A percentile compares a stretch with the other conserved stretches of the same genome.
Conservation (phyloP, 2,329 filamentous ascomycete species). For the Pseudogymnoascus destructans region DNA sequence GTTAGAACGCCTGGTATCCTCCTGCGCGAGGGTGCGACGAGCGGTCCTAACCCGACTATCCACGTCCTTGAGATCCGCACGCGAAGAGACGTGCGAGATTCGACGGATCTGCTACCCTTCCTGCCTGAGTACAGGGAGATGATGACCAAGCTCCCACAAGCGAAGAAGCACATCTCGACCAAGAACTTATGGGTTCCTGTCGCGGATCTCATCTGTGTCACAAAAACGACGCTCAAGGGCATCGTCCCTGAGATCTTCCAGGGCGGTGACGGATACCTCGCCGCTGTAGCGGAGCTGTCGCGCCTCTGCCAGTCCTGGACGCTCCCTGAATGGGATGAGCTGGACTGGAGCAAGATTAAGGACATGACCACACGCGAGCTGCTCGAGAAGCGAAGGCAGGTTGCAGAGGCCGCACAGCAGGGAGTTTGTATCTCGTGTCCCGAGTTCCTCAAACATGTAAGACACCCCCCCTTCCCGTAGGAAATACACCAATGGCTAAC, state of each 20-base stretch:
- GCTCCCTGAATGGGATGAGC: slow-evolving; percentile 65
- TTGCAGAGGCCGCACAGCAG: slow-evolving; percentile 48
- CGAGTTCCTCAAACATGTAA: slow-evolving; percentile 75
- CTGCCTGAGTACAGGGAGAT: slow-evolving; percentile 55
- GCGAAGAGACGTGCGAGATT: slow-evolving; percentile 54
- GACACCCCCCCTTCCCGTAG: slow-evolving; percentile 22
- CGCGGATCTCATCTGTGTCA: slow-evolving; percentile 72
- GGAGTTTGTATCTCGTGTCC: slow-evolving; percentile 58
- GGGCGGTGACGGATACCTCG: slow-evolving; percentile 34
- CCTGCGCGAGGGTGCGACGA: slow-evolving; percentile 58
- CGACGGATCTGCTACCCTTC: slow-evolving; percentile 80
- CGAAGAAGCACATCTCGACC: slow-evolving; percentile 52
- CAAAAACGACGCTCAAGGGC: slow-evolving; percentile 49
- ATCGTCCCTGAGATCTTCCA: slow-evolving; percentile 46
- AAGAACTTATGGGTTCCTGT: slow-evolving; percentile 60
- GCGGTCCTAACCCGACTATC: slow-evolving; percentile 51
- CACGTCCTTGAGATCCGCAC: slow-evolving; percentile 68
- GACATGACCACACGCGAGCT: slow-evolving; percentile 72
- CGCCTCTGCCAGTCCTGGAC: slow-evolving; percentile 63
- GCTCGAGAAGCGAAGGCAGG: slow-evolving; percentile 54
- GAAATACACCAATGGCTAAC: slow-evolving; percentile 10
- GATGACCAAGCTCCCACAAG: slow-evolving; percentile 54
- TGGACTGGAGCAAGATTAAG: slow-evolving; percentile 69
- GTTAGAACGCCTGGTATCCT: slow-evolving; percentile 72
- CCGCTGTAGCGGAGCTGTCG: slow-evolving; percentile 55